Evolutionary conservation across 805 yeast genomes (phyloP), one percentile per base, ranked within the genome.

Genomic region (Zygosaccharomyces bailii): DNA sequence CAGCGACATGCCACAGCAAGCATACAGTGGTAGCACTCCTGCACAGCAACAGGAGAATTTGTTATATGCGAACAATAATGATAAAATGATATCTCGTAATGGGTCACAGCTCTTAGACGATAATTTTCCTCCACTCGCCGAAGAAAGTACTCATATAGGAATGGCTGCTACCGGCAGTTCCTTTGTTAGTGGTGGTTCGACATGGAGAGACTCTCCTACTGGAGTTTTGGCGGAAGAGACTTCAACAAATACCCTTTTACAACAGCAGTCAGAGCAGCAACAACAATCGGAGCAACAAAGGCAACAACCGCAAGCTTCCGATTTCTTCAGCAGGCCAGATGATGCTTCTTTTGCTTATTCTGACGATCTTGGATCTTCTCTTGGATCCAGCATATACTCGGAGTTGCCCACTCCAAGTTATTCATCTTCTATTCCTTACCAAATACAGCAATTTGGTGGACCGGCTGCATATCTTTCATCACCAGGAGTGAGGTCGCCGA

Each of bases 341-440:
- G 63, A 60, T 34, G 46, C 55, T 23, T 37, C 49, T 23, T 45
- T 56, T 7, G 50, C 48, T 29, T 51, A 52, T 20, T 39, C 57
- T 5, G 67, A 62, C 36, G 67, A 61, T 14, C 23, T 60, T 2
- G 50, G 56, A 20, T 60, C 66, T 5, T 63, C 67, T 2, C 37
- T 61, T 5, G 56, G 61, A 4, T 61, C 67, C 2, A 60, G 64
- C 34, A 41, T 60, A 6, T 45, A 55, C 24, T 56, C 60, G 7
- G 64, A 59, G 5, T 17, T 52, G 20, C 41, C 55, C 16, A 52
- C 60, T 4, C 55, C 66, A 10, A 53, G 51, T 40, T 50, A 47
- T 25, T 57, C 63, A 7, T 55, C 65, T 1, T 60, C 65, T 6
- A 53, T 55, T 16, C 48, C 58, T 1, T 50, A 51, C 37, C 61